Evolutionary conservation across 2,329 filamentous ascomycete species (phyloP), one percentile per base, ranked within the genome.

Genomic region (Pseudopithomyces chartarum): DNA sequence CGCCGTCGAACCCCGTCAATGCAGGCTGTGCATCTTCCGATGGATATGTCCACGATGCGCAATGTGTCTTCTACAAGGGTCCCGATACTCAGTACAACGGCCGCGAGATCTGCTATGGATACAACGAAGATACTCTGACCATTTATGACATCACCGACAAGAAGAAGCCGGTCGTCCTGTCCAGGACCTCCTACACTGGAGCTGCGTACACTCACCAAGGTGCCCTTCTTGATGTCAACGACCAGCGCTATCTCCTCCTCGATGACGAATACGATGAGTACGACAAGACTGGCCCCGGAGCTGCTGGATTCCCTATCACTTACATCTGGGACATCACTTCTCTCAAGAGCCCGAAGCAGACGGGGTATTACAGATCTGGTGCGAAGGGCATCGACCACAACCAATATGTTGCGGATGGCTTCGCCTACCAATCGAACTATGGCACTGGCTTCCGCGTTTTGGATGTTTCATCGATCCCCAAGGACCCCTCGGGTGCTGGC

Each of bases 21-120:
- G 80, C 82, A 6, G 85, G 84, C 42, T 87, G 67, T 64, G 81
- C 81, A 7, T 76, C 79, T 19, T 65, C 78, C 17, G 84, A 86
- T 66, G 84, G 84, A 36, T 87, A 87, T 66, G 84, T 86, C 13
- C 84, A 87, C 68, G 84, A 87, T 62, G 84, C 84, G 2, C 84
- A 87, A 70, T 87, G 84, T 67, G 73, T 87, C 38, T 78, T 81
- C 57, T 84, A 84, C 73, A 78, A 76, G 7, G 83, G 84, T 0
- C 82, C 83, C 0, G 80, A 85, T 57, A 71, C 69, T 22, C 64
- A 75, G 22, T 85, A 81, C 67, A 67, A 72, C 3, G 81, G 79
- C 22, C 75, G 73, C 1, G 81, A 85, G 52, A 83, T 85, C 63
- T 85, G 83, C 78, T 84, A 83, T 64, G 81, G 80, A 34, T 84